Conservation (phyloP, 768 basidiomycete species). For the Mycena metata region DNA sequence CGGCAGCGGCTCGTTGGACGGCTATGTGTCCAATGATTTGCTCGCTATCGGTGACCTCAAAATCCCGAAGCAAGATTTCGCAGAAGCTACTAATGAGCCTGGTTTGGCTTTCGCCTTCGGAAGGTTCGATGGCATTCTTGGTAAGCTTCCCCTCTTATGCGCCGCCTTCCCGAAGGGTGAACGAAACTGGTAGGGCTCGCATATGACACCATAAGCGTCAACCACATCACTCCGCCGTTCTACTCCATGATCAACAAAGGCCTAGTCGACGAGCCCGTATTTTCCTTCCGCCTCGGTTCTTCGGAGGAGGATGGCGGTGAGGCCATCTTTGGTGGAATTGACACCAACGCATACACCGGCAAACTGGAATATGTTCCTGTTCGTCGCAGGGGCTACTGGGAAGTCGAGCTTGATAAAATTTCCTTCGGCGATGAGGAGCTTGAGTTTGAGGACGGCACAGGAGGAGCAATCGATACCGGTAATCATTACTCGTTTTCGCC, state of each 20-base stretch:
- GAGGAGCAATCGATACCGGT: constrained; percentile 72
- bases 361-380: constrained; percentile 89
- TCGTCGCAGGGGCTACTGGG: constrained; percentile 97
- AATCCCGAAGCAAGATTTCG: constrained; percentile 86
- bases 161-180: background rate
- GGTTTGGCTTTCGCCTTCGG: constrained; percentile 98
- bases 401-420: constrained; percentile 92
- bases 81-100: constrained; percentile 95
- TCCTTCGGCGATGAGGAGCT: constrained; percentile 88
- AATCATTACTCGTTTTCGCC: constrained; percentile 13
- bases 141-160: constrained; percentile 1
- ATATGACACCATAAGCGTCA: constrained; percentile 96
- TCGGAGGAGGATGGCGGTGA: constrained; percentile 93
- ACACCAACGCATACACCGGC: constrained; percentile 82
- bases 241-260: constrained; percentile 90
- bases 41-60: constrained; percentile 86
- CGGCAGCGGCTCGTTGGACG: constrained; percentile 97
- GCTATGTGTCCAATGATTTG: constrained; percentile 89
- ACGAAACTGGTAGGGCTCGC: constrained; percentile 87
- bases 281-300: constrained; percentile 94
- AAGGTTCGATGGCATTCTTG: constrained; percentile 65
- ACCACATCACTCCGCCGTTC: constrained; percentile 92
- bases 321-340: constrained; percentile 92
- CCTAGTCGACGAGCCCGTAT: constrained; percentile 88
- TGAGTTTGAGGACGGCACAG: constrained; percentile 62